phyloP scores from a whole-genome alignment of 768 basidiomycete species.

The Amanita phalloides region DNA sequence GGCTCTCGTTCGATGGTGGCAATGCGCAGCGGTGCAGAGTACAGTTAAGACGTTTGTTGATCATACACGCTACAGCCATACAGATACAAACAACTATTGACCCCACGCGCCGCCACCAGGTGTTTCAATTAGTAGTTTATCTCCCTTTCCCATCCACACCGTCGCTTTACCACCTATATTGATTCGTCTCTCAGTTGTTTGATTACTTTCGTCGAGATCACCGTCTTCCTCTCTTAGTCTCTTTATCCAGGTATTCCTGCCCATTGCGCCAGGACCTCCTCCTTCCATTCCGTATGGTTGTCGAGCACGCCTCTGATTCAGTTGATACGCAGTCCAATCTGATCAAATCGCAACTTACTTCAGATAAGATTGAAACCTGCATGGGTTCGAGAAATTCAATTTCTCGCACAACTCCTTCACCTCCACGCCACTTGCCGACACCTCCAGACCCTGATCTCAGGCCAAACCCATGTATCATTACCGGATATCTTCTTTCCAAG shows the following conservation, averaged over 20 bases:
- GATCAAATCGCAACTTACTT: conserved; percentile 34
- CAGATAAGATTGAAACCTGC: conserved; percentile 83
- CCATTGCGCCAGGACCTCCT: conserved; percentile 58
- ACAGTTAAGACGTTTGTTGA: background rate
- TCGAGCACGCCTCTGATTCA: conserved; percentile 61
- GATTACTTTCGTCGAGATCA: conserved; percentile 39
- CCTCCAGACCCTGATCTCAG: conserved; percentile 64
- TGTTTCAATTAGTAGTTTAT: conserved; percentile 71
- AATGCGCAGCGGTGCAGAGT: background rate
- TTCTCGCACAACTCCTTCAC: conserved; percentile 77
- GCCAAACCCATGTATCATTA: conserved; percentile 80
- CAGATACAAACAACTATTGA: conserved; percentile 13
- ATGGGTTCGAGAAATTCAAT: conserved; percentile 74
- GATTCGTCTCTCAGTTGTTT: conserved; percentile 39
- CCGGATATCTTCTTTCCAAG: conserved; percentile 86
- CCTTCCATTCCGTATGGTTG: conserved; percentile 84
- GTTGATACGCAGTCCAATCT: background rate
- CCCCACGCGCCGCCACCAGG: conserved; percentile 93
- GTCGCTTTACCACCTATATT: conserved; percentile 89
- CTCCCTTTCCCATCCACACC: conserved; percentile 82
- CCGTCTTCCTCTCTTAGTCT: conserved; percentile 54
- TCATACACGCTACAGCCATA: background rate
- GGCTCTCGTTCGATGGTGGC: background rate
- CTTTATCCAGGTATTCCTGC: conserved; percentile 86
- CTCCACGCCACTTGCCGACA: conserved; percentile 62